These are phyloP conservation scores for Globisporangium cylindrosporum DNA, from an alignment of 352 stramenopile species.

Conservation along the genomic window DNA sequence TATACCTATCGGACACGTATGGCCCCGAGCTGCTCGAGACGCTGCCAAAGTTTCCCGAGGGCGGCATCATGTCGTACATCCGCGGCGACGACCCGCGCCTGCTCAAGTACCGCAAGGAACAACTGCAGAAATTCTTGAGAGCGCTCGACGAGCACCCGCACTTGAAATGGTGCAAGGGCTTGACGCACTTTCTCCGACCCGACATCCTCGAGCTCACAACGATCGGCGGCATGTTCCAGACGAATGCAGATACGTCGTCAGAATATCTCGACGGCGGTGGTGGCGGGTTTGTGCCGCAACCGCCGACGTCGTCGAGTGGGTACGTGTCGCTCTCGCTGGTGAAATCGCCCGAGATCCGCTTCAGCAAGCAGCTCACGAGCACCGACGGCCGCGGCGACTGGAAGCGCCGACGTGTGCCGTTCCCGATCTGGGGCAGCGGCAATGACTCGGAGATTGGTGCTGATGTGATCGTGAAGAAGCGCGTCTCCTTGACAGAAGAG, in stretches of 20 bases:
- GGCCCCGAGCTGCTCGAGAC: conserved; percentile 36
- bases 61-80: conserved; percentile 66
- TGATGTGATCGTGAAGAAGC: conserved; percentile 17
- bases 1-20: conserved; percentile 52
- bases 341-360: conserved; percentile 74
- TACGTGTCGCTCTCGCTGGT: conserved; percentile 78
- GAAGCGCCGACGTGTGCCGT: conserved; percentile 53
- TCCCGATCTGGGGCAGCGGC: conserved; percentile 28
- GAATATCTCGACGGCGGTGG: conserved; percentile 18
- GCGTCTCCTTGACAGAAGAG: conserved; percentile 20
- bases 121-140: conserved; percentile 57
- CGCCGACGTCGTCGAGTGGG: conserved; percentile 36
- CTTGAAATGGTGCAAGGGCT: conserved; percentile 52
- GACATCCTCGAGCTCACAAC: conserved; percentile 48
- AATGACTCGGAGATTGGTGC: conserved; percentile 15
- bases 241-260: conserved; percentile 21
- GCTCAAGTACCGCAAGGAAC: conserved; percentile 61
- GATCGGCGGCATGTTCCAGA: conserved; percentile 31
- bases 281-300: conserved; percentile 2
- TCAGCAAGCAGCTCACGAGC: conserved; percentile 38
- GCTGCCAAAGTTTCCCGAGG: conserved; percentile 68
- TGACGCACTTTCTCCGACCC: conserved; percentile 61
- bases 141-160: conserved; percentile 59
- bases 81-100: conserved; percentile 71
- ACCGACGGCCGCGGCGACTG: conserved; percentile 50